Conservation (phyloP, 2,329 filamentous ascomycete genomes). For the Fusarium ramigenum region DNA sequence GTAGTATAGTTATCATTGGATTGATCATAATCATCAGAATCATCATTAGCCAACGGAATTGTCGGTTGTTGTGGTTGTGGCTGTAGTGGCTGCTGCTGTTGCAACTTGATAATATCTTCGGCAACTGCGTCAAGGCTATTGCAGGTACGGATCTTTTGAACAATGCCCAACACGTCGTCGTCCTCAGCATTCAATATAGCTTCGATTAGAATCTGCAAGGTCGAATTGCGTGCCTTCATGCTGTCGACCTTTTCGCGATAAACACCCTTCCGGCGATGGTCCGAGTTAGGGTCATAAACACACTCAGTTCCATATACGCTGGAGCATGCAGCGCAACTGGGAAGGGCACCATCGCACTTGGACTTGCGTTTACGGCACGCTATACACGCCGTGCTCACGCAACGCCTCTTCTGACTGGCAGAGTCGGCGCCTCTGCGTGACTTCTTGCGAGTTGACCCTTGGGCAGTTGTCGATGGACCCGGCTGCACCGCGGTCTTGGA, state of each 20-base stretch:
- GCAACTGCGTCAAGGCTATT: constrained; percentile 71
- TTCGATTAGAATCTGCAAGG: constrained; percentile 90
- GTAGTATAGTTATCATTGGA: constrained; percentile 52
- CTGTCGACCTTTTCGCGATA: constrained; percentile 94
- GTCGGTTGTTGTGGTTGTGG: constrained; percentile 52
- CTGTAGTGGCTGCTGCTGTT: constrained; percentile 45
- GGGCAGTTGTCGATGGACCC: constrained; percentile 18
- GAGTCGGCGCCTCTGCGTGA: constrained; percentile 59
- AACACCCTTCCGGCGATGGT: constrained; percentile 94
- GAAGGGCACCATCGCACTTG: constrained; percentile 91
- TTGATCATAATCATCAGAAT: constrained; percentile 54
- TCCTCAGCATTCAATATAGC: constrained; percentile 92
- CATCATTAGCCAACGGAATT: constrained; percentile 49
- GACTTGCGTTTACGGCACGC: constrained; percentile 82
- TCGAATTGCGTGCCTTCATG: constrained; percentile 86
- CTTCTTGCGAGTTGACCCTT: constrained; percentile 53
- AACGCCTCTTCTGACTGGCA: constrained; percentile 72
- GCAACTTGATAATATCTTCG: constrained; percentile 60
- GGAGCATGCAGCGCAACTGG: constrained; percentile 93
- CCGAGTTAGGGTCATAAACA: constrained; percentile 94
- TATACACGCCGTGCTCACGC: constrained; percentile 86
- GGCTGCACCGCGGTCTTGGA: constrained; percentile 11
- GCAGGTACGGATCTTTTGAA: constrained; percentile 88
- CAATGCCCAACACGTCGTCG: constrained; percentile 82
- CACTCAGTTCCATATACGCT: constrained; percentile 93